phyloP scores from a whole-genome alignment of 2,329 filamentous ascomycete species.

The Xylariaceae sp. region DNA sequence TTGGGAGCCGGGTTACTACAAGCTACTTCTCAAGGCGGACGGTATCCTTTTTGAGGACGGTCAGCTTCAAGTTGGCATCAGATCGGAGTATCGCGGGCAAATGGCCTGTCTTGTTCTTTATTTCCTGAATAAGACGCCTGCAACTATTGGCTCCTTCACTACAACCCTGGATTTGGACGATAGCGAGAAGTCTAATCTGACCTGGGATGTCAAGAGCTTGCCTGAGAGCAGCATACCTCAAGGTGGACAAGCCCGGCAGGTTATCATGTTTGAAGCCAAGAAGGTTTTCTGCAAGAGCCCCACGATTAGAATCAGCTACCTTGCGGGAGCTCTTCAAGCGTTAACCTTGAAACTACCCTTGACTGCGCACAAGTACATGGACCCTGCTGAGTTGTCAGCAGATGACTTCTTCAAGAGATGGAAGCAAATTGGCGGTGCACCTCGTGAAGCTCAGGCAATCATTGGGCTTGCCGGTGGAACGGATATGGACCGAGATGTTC shows the following conservation, averaged over 20 bases:
- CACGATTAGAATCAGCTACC: conserved; percentile 88
- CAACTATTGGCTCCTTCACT: conserved; percentile 82
- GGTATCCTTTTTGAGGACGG: conserved; percentile 92
- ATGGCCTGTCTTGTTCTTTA: conserved; percentile 94
- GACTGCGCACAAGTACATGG: conserved; percentile 93
- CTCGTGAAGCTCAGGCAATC: conserved; percentile 82
- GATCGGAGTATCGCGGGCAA: conserved; percentile 92
- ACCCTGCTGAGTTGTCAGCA: conserved; percentile 73
- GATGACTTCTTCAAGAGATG: conserved; percentile 99
- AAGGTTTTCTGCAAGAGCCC: conserved; percentile 76
- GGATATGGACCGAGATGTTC: conserved; percentile 58
- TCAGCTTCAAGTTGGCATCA: conserved; percentile 85
- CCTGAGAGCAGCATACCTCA: conserved; percentile 76
- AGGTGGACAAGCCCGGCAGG: conserved; percentile 79
- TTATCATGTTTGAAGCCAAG: conserved; percentile 88
- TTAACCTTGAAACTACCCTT: conserved; percentile 88
- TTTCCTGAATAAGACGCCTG: conserved; percentile 89
- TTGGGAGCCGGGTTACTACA: conserved; percentile 87
- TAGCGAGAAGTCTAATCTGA: conserved; percentile 59
- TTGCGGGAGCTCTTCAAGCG: conserved; percentile 88
- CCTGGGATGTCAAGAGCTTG: conserved; percentile 81
- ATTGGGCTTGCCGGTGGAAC: conserved; percentile 60
- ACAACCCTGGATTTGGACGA: conserved; percentile 83
- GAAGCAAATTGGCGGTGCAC: conserved; percentile 92
- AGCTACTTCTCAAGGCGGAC: conserved; percentile 71